Conservation (phyloP, 345 rosid species). For the Salix purpurea region DNA sequence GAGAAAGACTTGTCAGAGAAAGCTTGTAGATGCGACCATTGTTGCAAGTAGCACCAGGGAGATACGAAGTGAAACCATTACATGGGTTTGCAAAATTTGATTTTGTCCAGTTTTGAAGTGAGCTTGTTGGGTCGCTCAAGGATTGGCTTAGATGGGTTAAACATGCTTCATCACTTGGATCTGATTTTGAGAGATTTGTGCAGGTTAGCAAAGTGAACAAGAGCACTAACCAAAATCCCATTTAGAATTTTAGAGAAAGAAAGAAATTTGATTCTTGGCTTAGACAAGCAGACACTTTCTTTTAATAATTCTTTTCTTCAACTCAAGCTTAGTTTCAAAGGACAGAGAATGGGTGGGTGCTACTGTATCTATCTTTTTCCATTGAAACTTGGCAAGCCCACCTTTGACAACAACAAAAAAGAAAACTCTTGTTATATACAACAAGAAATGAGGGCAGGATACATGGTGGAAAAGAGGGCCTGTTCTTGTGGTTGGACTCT, state of each 20-base stretch:
- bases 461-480: too few relatives aligned
- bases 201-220: conserved; percentile 28
- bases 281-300: neutral
- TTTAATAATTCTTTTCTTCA: neutral
- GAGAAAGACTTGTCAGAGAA: conserved; percentile 64
- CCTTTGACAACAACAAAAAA: too few relatives aligned
- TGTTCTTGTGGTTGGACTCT: neutral
- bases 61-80: conserved; percentile 61
- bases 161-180: conserved; percentile 68
- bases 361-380: conserved; percentile 5
- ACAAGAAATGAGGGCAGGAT: too few relatives aligned
- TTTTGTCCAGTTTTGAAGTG: conserved; percentile 81
- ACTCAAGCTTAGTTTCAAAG: too few relatives aligned
- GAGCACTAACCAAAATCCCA: conserved; percentile 22
- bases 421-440: too few relatives aligned
- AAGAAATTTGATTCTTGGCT: neutral
- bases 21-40: conserved; percentile 93
- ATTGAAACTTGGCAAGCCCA: too few relatives aligned
- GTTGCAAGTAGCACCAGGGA: conserved; percentile 81
- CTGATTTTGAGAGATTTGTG: conserved; percentile 39
- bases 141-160: conserved; percentile 42
- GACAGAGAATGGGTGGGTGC: conserved; percentile 5
- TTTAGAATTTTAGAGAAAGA: conserved; percentile 15
- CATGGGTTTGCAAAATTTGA: conserved; percentile 64
- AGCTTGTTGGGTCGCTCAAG: conserved; percentile 58